A percentile compares a stretch with the other conserved stretches of the same genome.
phyloP scores from a whole-genome alignment of 768 basidiomycete species.

The Agaricus blazei region DNA sequence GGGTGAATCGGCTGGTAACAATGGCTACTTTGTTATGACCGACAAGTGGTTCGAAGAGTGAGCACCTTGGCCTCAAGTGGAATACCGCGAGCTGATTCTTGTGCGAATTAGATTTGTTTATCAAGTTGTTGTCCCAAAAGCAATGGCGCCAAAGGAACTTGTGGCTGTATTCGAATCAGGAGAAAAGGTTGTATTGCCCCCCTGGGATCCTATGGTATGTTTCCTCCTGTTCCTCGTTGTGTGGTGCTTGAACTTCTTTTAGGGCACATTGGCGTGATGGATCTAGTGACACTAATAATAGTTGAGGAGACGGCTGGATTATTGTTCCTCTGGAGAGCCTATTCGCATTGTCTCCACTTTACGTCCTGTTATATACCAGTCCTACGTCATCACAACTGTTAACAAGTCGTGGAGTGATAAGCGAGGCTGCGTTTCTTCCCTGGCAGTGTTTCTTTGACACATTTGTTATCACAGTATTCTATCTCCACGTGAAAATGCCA shows the following conservation, averaged over 20 bases:
- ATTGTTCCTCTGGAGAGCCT: too few relatives aligned
- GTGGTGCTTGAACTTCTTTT: neutral
- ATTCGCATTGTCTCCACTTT: too few relatives aligned
- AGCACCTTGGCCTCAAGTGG: constrained; percentile 21
- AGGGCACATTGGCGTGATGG: constrained; percentile 23
- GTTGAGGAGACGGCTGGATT: too few relatives aligned
- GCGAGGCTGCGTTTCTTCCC: too few relatives aligned
- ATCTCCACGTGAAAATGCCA: too few relatives aligned
- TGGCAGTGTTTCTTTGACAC: too few relatives aligned
- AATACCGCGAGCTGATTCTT: neutral
- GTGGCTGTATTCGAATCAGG: constrained; percentile 73
- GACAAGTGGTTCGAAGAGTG: constrained; percentile 90
- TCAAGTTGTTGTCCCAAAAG: constrained; percentile 86
- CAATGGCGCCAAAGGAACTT: constrained; percentile 74
- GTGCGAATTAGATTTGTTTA: constrained; percentile 65
- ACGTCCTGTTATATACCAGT: too few relatives aligned
- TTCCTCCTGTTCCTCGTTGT: neutral
- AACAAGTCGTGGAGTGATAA: too few relatives aligned
- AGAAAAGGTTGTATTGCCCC: constrained; percentile 63
- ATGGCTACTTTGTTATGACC: constrained; percentile 91
- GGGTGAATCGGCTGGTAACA: constrained; percentile 71
- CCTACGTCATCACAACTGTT: too few relatives aligned
- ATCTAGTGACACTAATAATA: too few relatives aligned
- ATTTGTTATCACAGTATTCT: too few relatives aligned
- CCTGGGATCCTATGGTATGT: constrained; percentile 89